phyloP scores from a whole-genome alignment of 148 eudicot species.

The Cornus controversa region DNA sequence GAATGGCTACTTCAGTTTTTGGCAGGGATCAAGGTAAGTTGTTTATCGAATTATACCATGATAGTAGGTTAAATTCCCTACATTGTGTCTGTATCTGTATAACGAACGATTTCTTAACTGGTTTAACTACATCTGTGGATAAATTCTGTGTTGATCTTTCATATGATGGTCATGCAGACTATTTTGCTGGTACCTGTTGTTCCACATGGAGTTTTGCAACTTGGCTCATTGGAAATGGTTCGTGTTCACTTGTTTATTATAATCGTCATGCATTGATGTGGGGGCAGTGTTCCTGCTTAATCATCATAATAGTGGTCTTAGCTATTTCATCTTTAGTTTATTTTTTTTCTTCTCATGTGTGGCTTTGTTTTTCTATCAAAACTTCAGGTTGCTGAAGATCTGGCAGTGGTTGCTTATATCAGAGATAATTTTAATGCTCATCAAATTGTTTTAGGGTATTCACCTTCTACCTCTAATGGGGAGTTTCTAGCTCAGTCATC shows the following conservation, averaged over 20 bases:
- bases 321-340: neutral
- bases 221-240: constrained; percentile 74
- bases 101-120: neutral
- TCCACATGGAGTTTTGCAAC: constrained; percentile 74
- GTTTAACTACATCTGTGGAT: constrained; percentile 9
- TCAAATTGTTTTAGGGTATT: constrained; percentile 7
- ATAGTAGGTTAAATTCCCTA: neutral
- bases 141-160: neutral
- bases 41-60: neutral
- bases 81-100: neutral
- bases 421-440: constrained; percentile 36
- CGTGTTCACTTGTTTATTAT: constrained; percentile 7
- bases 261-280: neutral
- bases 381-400: constrained; percentile 61
- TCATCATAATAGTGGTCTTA: neutral
- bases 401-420: constrained; percentile 38
- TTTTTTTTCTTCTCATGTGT: neutral
- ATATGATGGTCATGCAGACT: constrained; percentile 48
- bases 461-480: constrained; percentile 11
- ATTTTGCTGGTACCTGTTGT: constrained; percentile 58
- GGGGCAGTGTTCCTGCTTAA: neutral
- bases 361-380: constrained; percentile 10
- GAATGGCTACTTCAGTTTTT: constrained; percentile 63
- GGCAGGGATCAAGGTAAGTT: constrained; percentile 71
- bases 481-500: constrained; percentile 24